Base-by-base conservation (phyloP, 1,284 basidiomycete species). In the Mrakiaceae sp. region DNA sequence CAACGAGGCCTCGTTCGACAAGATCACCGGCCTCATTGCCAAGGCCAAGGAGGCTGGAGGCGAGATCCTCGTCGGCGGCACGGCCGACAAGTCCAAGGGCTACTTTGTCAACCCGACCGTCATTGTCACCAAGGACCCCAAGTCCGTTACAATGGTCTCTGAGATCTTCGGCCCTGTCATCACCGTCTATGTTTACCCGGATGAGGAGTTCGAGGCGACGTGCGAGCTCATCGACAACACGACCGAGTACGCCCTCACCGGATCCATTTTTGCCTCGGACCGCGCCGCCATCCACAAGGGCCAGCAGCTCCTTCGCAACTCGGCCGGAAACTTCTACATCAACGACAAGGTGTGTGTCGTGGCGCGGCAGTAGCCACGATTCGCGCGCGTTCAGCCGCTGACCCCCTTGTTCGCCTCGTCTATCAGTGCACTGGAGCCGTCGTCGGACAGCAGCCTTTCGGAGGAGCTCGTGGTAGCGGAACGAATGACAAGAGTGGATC, bases 401-500 rank as follows among this genome's bases (percentile, higher is more conserved):
- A 55, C 39, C n/a, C 58, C 7, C 73, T 69, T 72, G 75, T 72
- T 77, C 73, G 70, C 74, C 27, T 76, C 70, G 72, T 74, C 70
- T 78, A 78, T 70, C 27, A 27, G 55, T 95, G 90, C 78, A 97
- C 95, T 0, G 95, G 95, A 66, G 95, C 95, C 42, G 88, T 91
- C 58, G 90, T 96, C 43, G 91, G 90, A 5, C 93, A 97, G 76
- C 95, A 98, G 77, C 93, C 95, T 5, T 98, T 98, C 75, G 95
- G 95, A 64, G 96, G 95, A 64, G 90, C 86, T 5, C 84, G 95
- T 57, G 90, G 83, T 39, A 91, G 88, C 71, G 95, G 96, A 44
- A 98, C 96, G 69, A 98, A 98, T 80, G 96, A 98, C 79, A 98
- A 98, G 81, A 90, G 92, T 0, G 95, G 95, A 12, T 91, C 88